Percentiles rank a stretch among this genome's conserved stretches.
These are phyloP conservation scores for Arthrobotrys pseudoclavata DNA, from an alignment of 2,329 filamentous ascomycete genomes.

Conservation along the genomic window DNA sequence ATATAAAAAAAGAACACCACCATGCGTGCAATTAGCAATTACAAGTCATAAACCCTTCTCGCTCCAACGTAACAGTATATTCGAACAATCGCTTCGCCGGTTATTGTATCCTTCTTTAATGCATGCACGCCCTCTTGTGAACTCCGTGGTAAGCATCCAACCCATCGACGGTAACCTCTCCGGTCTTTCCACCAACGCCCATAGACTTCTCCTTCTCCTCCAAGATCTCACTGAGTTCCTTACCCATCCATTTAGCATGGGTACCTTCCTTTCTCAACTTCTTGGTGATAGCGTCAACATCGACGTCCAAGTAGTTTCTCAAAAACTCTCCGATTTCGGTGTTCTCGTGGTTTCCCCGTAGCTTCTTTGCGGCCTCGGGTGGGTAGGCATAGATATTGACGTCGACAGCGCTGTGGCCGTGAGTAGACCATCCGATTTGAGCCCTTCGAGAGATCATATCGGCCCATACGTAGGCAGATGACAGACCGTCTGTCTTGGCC, in stretches of 20 bases:
- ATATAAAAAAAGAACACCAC: not conserved
- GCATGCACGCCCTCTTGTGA: constrained; percentile 58
- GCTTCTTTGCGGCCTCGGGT: constrained; percentile 72
- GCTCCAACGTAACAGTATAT: constrained; percentile 5
- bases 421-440: constrained; percentile 92
- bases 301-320: constrained; percentile 80
- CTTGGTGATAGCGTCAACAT: constrained; percentile 82
- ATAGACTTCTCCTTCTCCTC: constrained; percentile 44
- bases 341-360: constrained; percentile 93
- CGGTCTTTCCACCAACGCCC: constrained; percentile 51
- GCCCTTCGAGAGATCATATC: constrained; percentile 89
- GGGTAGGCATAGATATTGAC: constrained; percentile 95
- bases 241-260: constrained; percentile 54
- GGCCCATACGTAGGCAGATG: constrained; percentile 76
- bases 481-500: constrained; percentile 70
- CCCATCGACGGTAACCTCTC: constrained; percentile 47
- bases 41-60: constrained; percentile 26
- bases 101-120: constrained; percentile 25
- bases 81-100: constrained; percentile 29
- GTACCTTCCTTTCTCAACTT: constrained; percentile 75
- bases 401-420: constrained; percentile 92
- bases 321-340: constrained; percentile 90
- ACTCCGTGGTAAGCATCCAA: constrained; percentile 56
- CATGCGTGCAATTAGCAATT: constrained; percentile 30
- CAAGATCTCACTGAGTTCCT: constrained; percentile 39